Percentiles rank a stretch among this genome's conserved stretches.
Evolutionary conservation across 768 basidiomycete species (phyloP).

Genomic region (Pleurotus tuoliensis): DNA sequence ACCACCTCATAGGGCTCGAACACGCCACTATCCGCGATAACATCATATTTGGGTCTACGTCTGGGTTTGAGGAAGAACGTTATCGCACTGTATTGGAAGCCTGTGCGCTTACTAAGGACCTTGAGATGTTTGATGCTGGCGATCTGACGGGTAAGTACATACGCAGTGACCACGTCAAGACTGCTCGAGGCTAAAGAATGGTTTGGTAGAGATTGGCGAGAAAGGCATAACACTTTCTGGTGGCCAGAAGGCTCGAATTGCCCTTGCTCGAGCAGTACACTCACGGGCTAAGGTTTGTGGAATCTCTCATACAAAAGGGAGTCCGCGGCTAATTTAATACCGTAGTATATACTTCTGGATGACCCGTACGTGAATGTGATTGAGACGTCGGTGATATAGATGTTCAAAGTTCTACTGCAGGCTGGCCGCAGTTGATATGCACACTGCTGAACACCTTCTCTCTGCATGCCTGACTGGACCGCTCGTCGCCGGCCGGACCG

Average conservation of each 20-base stretch:
- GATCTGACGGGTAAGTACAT: constrained; percentile 61
- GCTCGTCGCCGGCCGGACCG: constrained; percentile 61
- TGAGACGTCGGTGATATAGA: background rate
- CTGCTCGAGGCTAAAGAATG: background rate
- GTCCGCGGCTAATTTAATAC: no score
- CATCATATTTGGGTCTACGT: constrained; percentile 66
- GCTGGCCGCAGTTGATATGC: constrained; percentile 72
- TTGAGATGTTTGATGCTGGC: constrained; percentile 69
- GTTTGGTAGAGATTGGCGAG: constrained; percentile 63
- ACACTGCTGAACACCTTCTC: constrained; percentile 70
- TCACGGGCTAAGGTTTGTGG: constrained; percentile 52
- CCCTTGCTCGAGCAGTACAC: constrained; percentile 78
- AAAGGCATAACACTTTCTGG: constrained; percentile 76
- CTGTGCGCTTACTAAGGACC: constrained; percentile 70
- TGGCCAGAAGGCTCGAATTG: constrained; percentile 70
- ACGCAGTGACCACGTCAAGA: background rate
- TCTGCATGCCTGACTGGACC: constrained; percentile 57
- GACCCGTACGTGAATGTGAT: constrained; percentile 55
- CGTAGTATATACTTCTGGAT: constrained; percentile 59
- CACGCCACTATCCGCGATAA: constrained; percentile 81
- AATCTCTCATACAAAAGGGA: no score
- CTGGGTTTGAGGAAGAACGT: constrained; percentile 56
- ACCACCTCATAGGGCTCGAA: constrained; percentile 54
- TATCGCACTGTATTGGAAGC: constrained; percentile 69
- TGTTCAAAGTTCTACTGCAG: constrained; percentile 26